These are phyloP conservation scores for Lasiodiplodia hormozganensis DNA, from an alignment of 2,329 filamentous ascomycete species.

Conservation along the genomic window DNA sequence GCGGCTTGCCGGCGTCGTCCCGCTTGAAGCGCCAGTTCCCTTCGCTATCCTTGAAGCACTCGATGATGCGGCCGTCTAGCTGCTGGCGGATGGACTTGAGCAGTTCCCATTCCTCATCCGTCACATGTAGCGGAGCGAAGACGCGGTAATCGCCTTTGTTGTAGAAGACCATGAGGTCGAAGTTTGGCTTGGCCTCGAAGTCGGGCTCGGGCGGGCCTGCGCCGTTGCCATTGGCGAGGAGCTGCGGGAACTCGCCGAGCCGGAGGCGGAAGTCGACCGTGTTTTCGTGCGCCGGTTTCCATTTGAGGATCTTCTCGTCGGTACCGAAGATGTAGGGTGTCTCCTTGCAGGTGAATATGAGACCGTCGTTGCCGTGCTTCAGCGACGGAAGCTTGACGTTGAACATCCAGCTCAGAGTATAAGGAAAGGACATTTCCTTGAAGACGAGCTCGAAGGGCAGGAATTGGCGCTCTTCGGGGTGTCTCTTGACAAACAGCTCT, in stretches of 20 bases:
- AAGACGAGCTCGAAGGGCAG: slow-evolving; percentile 84
- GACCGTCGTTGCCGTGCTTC: slow-evolving; percentile 91
- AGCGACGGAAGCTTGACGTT: slow-evolving; percentile 81
- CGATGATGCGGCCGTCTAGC: slow-evolving; percentile 86
- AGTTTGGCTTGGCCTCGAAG: slow-evolving; percentile 79
- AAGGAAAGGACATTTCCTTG: slow-evolving; percentile 88
- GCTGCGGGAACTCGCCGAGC: slow-evolving; percentile 72
- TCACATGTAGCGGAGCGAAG: slow-evolving; percentile 37
- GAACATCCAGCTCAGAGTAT: slow-evolving; percentile 82
- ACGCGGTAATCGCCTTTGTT: slow-evolving; percentile 68
- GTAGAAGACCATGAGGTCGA: slow-evolving; percentile 74
- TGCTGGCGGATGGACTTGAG: slow-evolving; percentile 77
- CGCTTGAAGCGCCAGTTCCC: slow-evolving; percentile 77
- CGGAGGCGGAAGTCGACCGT: slow-evolving; percentile 89
- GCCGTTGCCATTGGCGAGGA: slow-evolving; percentile 65
- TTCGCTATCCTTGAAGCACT: slow-evolving; percentile 81
- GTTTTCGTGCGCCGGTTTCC: slow-evolving; percentile 96
- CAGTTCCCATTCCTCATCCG: slow-evolving; percentile 80
- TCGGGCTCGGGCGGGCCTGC: slow-evolving; percentile 73
- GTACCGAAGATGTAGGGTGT: slow-evolving; percentile 89
- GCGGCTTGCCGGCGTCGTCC: slow-evolving; percentile 61
- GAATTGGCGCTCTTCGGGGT: slow-evolving; percentile 71
- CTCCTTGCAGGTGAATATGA: slow-evolving; percentile 95
- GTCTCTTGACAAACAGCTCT: slow-evolving; percentile 61
- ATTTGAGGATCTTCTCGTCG: slow-evolving; percentile 93